phyloP scores from a whole-genome alignment of 768 basidiomycete species.

The Dacryopinax primogenitus region DNA sequence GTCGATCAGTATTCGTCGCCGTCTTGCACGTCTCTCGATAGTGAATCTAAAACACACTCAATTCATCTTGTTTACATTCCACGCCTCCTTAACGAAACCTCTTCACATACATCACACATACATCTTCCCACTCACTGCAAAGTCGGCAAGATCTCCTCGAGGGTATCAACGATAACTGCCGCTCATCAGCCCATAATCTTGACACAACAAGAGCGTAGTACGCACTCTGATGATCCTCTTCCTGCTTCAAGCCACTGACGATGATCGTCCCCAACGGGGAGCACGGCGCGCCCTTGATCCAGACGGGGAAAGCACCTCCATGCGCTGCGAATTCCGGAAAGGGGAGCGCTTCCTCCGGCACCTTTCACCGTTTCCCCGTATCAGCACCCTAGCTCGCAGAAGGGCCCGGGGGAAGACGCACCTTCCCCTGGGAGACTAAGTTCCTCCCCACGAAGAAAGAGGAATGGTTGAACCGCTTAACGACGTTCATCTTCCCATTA shows the following conservation, averaged over 20 bases:
- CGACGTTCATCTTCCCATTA: constrained; percentile 18
- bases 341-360: not conserved
- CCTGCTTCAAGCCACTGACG: constrained; percentile 13
- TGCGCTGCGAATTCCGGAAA: constrained; percentile 11
- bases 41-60: too few species aligned
- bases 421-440: constrained; percentile 9
- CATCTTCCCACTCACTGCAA: not conserved
- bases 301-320: constrained; percentile 15
- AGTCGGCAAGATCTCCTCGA: constrained; percentile 11
- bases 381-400: not conserved
- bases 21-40: too few species aligned
- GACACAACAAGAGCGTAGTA: not conserved
- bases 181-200: not conserved
- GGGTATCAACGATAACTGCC: constrained; percentile 14
- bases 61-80: too few species aligned
- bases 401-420: not conserved
- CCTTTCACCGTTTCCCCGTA: too few species aligned
- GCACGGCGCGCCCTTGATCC: constrained; percentile 14
- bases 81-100: not conserved
- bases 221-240: constrained; percentile 17
- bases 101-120: not conserved
- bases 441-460: constrained; percentile 15
- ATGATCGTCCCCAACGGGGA: constrained; percentile 14
- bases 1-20: too few species aligned
- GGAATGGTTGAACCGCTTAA: constrained; percentile 14